Evolutionary conservation across 345 rosid genomes (phyloP).

Genomic region (Luvunga scandens): DNA sequence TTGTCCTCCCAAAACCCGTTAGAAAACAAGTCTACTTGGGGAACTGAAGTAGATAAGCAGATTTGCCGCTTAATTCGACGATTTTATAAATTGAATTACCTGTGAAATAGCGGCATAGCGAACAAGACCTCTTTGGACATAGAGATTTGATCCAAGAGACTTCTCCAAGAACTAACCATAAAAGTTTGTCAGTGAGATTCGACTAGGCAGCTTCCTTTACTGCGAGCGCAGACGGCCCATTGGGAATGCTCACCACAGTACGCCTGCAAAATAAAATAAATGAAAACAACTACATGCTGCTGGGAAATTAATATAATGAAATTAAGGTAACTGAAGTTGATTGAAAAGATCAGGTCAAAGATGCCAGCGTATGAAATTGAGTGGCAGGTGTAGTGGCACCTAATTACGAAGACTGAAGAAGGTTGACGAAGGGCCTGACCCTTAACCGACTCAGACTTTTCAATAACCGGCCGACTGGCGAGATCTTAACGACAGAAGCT

Average conservation of each 20-base stretch:
- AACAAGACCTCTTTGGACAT: constrained; percentile 17
- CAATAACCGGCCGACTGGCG: not conserved
- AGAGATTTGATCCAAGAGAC: no score
- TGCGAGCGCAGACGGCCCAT: constrained; percentile 24
- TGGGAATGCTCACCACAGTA: constrained; percentile 42
- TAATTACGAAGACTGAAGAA: not conserved
- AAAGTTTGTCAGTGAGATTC: no score
- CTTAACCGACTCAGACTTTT: constrained; percentile 30
- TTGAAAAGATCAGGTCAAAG: not conserved
- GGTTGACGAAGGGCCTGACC: constrained; percentile 19
- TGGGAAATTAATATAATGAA: no score
- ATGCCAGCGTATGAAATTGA: no score
- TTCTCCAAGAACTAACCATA: no score
- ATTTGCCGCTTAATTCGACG: not conserved
- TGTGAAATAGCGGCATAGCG: constrained; percentile 39
- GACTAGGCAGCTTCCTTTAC: no score
- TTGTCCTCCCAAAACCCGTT: constrained; percentile 19
- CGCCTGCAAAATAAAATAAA: constrained; percentile 18
- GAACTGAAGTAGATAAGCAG: not conserved
- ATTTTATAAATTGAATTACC: not conserved
- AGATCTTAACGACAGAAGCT: constrained; percentile 26
- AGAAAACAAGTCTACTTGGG: not conserved
- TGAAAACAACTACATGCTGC: not conserved
- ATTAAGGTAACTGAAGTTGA: not conserved
- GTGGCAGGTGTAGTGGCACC: no score